Evolutionary conservation across 805 yeast species (phyloP), one percentile per base, ranked within the genome.

Genomic region (Suhomyces prunicola): DNA sequence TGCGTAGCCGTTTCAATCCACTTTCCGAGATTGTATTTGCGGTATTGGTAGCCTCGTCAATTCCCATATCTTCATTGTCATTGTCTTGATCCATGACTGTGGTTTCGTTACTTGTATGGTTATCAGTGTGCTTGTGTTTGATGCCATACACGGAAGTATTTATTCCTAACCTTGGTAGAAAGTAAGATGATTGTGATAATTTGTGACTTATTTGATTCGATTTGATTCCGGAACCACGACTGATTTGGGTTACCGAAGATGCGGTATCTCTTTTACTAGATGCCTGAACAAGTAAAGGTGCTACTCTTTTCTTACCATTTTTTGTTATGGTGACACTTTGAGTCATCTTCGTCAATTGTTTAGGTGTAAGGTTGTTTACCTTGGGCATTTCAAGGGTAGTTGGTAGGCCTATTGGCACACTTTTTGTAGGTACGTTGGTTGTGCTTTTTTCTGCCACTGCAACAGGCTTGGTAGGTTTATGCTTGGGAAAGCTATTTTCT

Each of bases 231-330:
- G 39, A 23, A 8, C 22, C 23, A 19, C 36, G 35, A 10, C 44
- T 36, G 4, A 54, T 49, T n/a, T 48, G 40, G 39, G 54, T 54
- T 27, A 59, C 54, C 33, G 57, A 46, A 19, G 53, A 42, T 33
- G 60, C 55, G 39, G 50, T 47, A 50, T 57, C 41, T 24, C 55
- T 44, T 42, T 46, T 47, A 13, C 77, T 65, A 1, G 80, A 62
- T 1, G 74, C 64, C 0, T 92, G 82, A 3, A 87, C 77, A 12
- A 87, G 67, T 22, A 84, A 74, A 5, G 94, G 96, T 0, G 88
- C 81, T 2, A 88, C 90, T 58, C 94, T 70, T 60, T 87, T 88
- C 61, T 83, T 84, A 4, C 94, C 94, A 39, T 86, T 85, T 60
- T 88, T 87, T 0, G 92, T 82, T 5, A 88, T 78, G 2, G 88